Base-by-base conservation (phyloP, 208 protist species). In the Phytomonas sp. region DNA sequence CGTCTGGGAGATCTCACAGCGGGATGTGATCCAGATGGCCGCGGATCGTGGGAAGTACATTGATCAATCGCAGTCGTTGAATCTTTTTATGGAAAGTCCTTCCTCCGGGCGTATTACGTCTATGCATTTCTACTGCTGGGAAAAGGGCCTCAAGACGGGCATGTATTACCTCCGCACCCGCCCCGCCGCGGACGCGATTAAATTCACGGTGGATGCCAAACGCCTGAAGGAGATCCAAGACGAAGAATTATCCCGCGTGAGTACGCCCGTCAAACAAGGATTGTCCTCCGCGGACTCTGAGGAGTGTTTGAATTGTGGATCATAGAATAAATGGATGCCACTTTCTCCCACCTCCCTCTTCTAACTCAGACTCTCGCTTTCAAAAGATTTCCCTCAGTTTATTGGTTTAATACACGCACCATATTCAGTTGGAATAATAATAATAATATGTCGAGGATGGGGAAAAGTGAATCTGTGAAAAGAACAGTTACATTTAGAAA, bases 81-180 rank as follows among this genome's bases (percentile, higher is more conserved):
- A 99, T 81, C 83, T 99, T 30, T 99, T 99, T 85, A 90, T 99
- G 49, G 95, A 91, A 62, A 95, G 81, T 63, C 97, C 98, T 60
- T 97, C 83, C 31, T 93, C 89, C 16, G 79, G 80, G 2, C 98
- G 99, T 83, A 89, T 99, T 36, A 99, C 98, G 7, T 99, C 97
- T 10, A 99, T 99, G 98, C 99, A 99, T 87, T 99, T 99, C 81
- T 99, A 99, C 81, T 89, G 88, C 19, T 99, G 98, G 98, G 87
- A 97, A 78, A 89, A 82, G 59, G 98, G 98, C 30, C 89, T 99
- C n/a, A 99, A 99, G 92, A 99, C 99, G 19, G 99, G 99, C 60
- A 98, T 99, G 94, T 99, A 99, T 86, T 99, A 99, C 92, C 83
- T 99, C 19, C 95, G 98, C 71, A 93, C 93, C 11, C 85, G 94